Evolutionary conservation across 352 stramenopile species (phyloP), one percentile per base, ranked within the genome.

Genomic region (Phytophthora pistaciae): DNA sequence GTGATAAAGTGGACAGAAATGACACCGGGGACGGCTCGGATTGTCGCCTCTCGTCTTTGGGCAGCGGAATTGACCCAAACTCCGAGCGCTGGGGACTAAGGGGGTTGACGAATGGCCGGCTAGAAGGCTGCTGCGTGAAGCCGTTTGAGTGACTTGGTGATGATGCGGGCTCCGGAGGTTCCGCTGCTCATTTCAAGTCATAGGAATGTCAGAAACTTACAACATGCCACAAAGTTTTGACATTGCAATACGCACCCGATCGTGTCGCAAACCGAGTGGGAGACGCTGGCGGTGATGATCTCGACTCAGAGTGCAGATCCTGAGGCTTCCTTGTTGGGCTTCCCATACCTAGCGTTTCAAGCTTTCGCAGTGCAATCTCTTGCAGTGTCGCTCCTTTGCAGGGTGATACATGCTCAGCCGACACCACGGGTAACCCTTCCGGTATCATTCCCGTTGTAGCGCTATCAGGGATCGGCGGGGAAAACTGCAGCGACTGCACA

Each of bases 401-500:
- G 16, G 76, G 70, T 3, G 80, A 82, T 8, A 65, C 23, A 44
- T 79, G 81, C 44, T 90, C 77, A 10, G 75, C 75, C 0, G 84
- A 84, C 40, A 88, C 76, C 9, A 90, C 78, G 1, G 77, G 80
- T 10, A 87, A 50, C 3, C 74, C 79, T 33, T 88, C 72, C 3
- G 82, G 70, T 16, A 73, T 55, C 18, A 77, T 49, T 14, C 66
- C 68, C 25, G 55, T 67, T 18, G 64, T 78, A 11, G 74, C 63
- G 10, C 64, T 74, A n/a, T 91, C 79, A 5, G 70, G 58, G 25
- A 48, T 62, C 0, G 82, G 71, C 5, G 73, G 70, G 21, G 80
- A 83, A 55, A 93, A 93, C 18, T 93, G 82, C 7, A 93, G 72
- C 18, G 82, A 90, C 44, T 78, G 85, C 29, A 93, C 68, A 10